Percentiles rank a stretch among this genome's conserved stretches.
Evolutionary conservation across 192 early-diverging fungal genomes (phyloP).

Genomic region (Coemansia sp.): DNA sequence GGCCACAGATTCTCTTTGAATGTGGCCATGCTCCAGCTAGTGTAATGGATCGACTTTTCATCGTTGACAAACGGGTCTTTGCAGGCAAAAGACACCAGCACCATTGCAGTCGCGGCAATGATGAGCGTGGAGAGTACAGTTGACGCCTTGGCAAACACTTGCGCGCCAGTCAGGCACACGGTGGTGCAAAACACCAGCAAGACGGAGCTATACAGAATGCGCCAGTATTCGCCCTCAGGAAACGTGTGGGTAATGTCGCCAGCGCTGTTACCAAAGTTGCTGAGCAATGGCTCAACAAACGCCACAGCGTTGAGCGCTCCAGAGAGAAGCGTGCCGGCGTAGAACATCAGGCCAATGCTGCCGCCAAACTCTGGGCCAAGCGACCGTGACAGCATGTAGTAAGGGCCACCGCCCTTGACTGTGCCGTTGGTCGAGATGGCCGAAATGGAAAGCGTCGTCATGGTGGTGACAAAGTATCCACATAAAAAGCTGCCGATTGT

Average conservation of each 20-base stretch:
- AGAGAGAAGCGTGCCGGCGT: conserved; percentile 55
- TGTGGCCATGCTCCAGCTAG: conserved; percentile 56
- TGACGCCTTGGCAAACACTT: conserved; percentile 58
- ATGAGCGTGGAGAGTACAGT: conserved; percentile 55
- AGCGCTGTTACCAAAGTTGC: conserved; percentile 55
- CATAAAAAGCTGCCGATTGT: conserved; percentile 58
- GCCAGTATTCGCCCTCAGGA: conserved; percentile 56
- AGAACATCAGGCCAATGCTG: conserved; percentile 64
- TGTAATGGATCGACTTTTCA: conserved; percentile 56
- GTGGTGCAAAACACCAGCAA: conserved; percentile 54
- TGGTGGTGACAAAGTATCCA: conserved; percentile 57
- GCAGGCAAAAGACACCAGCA: conserved; percentile 59
- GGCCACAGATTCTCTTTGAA: conserved; percentile 65
- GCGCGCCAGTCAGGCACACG: conserved; percentile 58
- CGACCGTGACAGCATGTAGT: conserved; percentile 64
- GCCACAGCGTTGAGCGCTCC: conserved; percentile 61
- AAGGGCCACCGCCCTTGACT: conserved; percentile 64
- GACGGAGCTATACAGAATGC: conserved; percentile 55
- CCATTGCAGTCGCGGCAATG: conserved; percentile 53
- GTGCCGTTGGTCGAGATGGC: conserved; percentile 68
- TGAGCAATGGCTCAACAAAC: conserved; percentile 62
- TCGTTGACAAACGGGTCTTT: conserved; percentile 52
- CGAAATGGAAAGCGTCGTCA: conserved; percentile 63
- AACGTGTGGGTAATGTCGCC: conserved; percentile 53
- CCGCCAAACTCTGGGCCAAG: conserved; percentile 73